These are phyloP conservation scores for Microascus cirrosus DNA, from an alignment of 2,329 filamentous ascomycete species.

Conservation along the genomic window DNA sequence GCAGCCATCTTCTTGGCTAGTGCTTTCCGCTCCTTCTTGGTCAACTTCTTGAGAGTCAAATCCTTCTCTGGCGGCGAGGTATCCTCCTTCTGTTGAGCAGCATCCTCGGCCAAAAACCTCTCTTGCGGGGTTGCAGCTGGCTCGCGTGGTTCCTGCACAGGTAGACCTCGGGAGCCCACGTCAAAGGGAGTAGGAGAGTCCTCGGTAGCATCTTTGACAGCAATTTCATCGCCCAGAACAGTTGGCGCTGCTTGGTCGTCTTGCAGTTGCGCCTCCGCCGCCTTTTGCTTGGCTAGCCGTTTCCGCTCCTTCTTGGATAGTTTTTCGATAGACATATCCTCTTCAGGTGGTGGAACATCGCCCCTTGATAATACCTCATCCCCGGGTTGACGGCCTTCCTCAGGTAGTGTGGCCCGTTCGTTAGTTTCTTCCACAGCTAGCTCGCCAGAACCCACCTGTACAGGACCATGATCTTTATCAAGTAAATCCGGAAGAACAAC, in stretches of 20 bases:
- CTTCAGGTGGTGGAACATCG: neutral
- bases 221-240: neutral
- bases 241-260: neutral
- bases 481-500: neutral
- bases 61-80: conserved; percentile 13
- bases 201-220: too few species aligned
- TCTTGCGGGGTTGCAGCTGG: too few species aligned
- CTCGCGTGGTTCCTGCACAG: too few species aligned
- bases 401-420: too few species aligned
- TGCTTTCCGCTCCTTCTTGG: conserved; percentile 9
- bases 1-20: conserved; percentile 9
- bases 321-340: neutral
- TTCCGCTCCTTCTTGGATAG: conserved; percentile 14
- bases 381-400: too few species aligned
- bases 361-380: too few species aligned
- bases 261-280: conserved; percentile 3
- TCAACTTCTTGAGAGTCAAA: conserved; percentile 19
- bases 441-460: too few species aligned
- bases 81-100: neutral
- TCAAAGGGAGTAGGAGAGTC: too few species aligned
- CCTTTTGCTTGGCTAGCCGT: conserved; percentile 6
- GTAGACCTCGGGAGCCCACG: neutral
- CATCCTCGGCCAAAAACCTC: neutral
- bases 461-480: neutral
- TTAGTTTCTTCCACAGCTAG: too few species aligned